phyloP scores from a whole-genome alignment of 176 grass and related monocot genomes.

The Melocanna baccifera region DNA sequence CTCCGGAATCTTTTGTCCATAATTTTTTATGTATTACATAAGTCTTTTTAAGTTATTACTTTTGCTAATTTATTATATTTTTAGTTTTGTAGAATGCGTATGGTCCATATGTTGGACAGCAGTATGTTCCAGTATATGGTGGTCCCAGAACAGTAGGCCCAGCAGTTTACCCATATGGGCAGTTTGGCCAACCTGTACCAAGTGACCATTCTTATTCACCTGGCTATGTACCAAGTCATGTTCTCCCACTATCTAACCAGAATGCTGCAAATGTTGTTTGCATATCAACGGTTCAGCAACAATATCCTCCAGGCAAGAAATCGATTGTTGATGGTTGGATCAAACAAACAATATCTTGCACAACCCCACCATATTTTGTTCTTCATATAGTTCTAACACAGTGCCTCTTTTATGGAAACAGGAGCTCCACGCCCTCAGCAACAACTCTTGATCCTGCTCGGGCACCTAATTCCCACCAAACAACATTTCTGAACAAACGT shows the following conservation, averaged over 20 bases:
- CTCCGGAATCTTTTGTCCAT: neutral
- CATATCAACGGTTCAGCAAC: slow-evolving; percentile 43
- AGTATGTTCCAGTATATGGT: slow-evolving; percentile 58
- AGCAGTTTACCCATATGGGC: slow-evolving; percentile 64
- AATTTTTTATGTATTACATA: neutral
- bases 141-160: slow-evolving; percentile 52
- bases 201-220: slow-evolving; percentile 56
- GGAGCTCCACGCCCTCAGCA: slow-evolving; percentile 47
- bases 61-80: slow-evolving; percentile 46
- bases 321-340: slow-evolving; percentile 5
- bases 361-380: neutral
- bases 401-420: slow-evolving; percentile 26
- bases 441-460: slow-evolving; percentile 53
- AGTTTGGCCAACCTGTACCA: slow-evolving; percentile 50
- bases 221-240: slow-evolving; percentile 54
- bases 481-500: slow-evolving; percentile 56
- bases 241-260: slow-evolving; percentile 50
- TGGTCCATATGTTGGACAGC: slow-evolving; percentile 60
- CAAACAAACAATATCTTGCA: neutral
- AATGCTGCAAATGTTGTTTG: slow-evolving; percentile 44
- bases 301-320: slow-evolving; percentile 62
- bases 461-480: slow-evolving; percentile 50
- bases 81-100: slow-evolving; percentile 80
- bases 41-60: neutral
- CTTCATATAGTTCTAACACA: neutral